Base-by-base conservation (phyloP, 768 basidiomycete genomes). In the Mycena rosella region DNA sequence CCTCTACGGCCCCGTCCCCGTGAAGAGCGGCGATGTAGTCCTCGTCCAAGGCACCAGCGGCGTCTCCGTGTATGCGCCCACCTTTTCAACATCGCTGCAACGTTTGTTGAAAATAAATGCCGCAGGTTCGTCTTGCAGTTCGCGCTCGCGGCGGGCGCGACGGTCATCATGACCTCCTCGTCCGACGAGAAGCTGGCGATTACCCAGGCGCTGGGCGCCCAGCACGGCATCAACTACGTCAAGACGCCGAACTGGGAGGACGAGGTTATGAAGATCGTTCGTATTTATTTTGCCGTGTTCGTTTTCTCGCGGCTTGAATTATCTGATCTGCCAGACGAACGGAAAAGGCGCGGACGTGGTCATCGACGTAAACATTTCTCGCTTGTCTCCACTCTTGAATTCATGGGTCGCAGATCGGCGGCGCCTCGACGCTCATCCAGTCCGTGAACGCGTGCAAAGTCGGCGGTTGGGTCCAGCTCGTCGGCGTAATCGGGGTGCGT, bases 81-180 rank as follows among this genome's bases (percentile, higher is more conserved):
- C 27, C 42, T 36, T 27, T 11, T 34, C 29, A 42, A 8, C 17
- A 15, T 13, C 15, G n/a, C n/a, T n/a, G n/a, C n/a, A n/a, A n/a
- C n/a, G n/a, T n/a, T n/a, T n/a, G n/a, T n/a, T 36, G 15, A 7
- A 36, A 36, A 36, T 15, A 40, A 40, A 13, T 15, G 38, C 38
- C 17, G 4, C 15, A 78, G 83, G 38, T 85, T 84, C 67, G 85
- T 78, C 1, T 66, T 78, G 13, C 82, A 86, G 77, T 70, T 87
- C 52, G 85, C 86, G 7, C 78, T 84, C 62, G 81, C 82, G 4
- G 78, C 80, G 8, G 85, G 85, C 26, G 85, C 84, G 13, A 80
- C 75, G 4, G 84, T 87, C 65, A 84, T 88, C 68, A 72, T 80
- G 53, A 87, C 86, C 6, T 86, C 85, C 0, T 86, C 83, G 53